phyloP scores from a whole-genome alignment of 257 asterid species.

The Rhazya stricta region DNA sequence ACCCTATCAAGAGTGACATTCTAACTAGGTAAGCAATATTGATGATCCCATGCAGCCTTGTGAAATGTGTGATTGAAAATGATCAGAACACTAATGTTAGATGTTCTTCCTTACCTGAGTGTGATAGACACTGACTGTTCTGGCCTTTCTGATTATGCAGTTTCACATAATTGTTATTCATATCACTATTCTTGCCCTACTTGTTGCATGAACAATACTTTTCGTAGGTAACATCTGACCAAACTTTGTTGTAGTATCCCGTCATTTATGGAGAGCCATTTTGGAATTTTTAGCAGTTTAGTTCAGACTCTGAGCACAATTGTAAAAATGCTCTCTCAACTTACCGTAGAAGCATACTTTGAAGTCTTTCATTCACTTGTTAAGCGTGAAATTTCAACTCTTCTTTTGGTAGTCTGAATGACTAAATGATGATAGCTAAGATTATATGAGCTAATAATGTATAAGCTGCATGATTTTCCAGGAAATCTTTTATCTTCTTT shows the following conservation, averaged over 20 bases:
- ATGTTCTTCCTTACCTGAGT: background rate
- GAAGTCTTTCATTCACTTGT: background rate
- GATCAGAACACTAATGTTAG: background rate
- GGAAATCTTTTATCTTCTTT: background rate
- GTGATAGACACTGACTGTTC: background rate
- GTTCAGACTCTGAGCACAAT: background rate
- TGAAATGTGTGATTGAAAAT: constrained; percentile 6
- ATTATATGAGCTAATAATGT: background rate
- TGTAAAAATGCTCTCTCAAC: background rate
- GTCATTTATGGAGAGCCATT: background rate
- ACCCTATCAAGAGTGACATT: constrained; percentile 1
- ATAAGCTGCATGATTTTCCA: background rate
- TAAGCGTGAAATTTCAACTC: background rate
- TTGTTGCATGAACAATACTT: background rate
- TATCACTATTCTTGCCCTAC: background rate
- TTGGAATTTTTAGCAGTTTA: background rate
- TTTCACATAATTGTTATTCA: background rate
- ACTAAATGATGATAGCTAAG: background rate
- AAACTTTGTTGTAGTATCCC: background rate
- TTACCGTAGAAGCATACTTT: background rate
- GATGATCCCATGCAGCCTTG: constrained; percentile 11
- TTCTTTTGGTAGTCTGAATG: background rate
- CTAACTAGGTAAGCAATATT: background rate
- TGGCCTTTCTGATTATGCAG: background rate
- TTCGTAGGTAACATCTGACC: background rate